A percentile compares a stretch with the other conserved stretches of the same genome.
phyloP scores from a whole-genome alignment of 208 protist genomes.

The Crithidia brevicula region DNA sequence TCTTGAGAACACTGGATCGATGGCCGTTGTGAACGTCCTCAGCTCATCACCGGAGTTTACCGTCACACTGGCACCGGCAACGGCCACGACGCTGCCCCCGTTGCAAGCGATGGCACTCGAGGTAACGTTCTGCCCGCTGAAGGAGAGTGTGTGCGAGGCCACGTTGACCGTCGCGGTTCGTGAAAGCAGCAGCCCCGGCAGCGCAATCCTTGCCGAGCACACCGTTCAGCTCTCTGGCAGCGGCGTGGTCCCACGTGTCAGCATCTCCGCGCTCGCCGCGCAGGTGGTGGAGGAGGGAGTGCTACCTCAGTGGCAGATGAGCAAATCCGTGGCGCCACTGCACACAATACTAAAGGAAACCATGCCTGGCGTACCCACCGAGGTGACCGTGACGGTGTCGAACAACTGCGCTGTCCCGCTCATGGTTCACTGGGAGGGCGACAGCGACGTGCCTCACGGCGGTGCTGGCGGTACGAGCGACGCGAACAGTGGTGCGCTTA shows the following conservation, averaged over 20 bases:
- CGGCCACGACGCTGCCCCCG: conserved; percentile 37
- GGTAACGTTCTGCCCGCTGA: conserved; percentile 69
- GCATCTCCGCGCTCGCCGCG: conserved; percentile 55
- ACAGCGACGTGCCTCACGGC: conserved; percentile 14
- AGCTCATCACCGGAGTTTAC: conserved; percentile 63
- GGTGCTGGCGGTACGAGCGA: background rate
- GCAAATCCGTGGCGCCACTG: conserved; percentile 32
- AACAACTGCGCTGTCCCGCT: conserved; percentile 71
- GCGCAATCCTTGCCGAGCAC: conserved; percentile 61
- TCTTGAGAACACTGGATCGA: conserved; percentile 84
- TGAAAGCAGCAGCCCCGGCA: conserved; percentile 31
- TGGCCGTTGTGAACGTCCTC: conserved; percentile 56
- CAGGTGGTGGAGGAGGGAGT: conserved; percentile 40
- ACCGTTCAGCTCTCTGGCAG: conserved; percentile 54
- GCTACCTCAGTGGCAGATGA: conserved; percentile 41
- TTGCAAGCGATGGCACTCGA: conserved; percentile 43
- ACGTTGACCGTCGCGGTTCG: conserved; percentile 55
- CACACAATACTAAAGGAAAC: conserved; percentile 64
- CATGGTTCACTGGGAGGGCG: conserved; percentile 63
- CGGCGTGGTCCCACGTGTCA: conserved; percentile 72
- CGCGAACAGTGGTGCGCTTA: background rate
- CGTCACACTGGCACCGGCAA: conserved; percentile 33
- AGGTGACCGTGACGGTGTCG: conserved; percentile 54
- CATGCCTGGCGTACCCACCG: conserved; percentile 54
- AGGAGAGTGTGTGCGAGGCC: conserved; percentile 54